Conservation (phyloP, 176 grass and related monocot genomes). For the Rhynchospora pubera region DNA sequence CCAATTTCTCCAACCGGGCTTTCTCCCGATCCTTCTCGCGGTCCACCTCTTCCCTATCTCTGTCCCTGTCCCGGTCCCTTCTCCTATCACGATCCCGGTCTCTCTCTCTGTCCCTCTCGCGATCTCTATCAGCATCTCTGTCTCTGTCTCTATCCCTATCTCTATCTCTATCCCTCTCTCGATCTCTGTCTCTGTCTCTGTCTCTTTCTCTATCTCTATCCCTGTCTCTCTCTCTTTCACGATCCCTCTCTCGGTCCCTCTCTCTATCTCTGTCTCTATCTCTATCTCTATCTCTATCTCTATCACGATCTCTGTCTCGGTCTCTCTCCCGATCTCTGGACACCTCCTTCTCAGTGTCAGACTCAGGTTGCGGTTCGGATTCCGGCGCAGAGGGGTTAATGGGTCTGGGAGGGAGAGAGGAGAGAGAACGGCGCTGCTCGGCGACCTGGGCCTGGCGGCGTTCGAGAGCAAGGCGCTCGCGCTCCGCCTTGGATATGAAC, state of each 20-base stretch:
- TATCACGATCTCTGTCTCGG: constrained; percentile 34
- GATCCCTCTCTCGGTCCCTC: background rate
- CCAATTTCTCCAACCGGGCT: constrained; percentile 60
- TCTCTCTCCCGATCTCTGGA: constrained; percentile 26
- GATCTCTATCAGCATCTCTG: constrained; percentile 24
- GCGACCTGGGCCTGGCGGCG: constrained; percentile 63
- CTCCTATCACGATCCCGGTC: constrained; percentile 21
- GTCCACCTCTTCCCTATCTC: constrained; percentile 44
- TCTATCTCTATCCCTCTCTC: too few relatives aligned
- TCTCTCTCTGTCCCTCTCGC: constrained; percentile 11
- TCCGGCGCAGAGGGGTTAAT: background rate
- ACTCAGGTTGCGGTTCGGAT: constrained; percentile 18
- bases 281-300: background rate
- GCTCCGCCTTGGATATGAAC: constrained; percentile 64
- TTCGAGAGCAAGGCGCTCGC: constrained; percentile 63
- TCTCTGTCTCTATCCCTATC: too few relatives aligned
- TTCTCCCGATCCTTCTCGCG: constrained; percentile 57
- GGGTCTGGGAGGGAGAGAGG: background rate
- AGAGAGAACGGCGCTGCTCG: constrained; percentile 52
- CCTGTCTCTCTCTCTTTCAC: constrained; percentile 32
- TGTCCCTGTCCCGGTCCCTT: constrained; percentile 21
- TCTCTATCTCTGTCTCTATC: too few relatives aligned
- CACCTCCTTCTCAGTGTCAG: constrained; percentile 17
- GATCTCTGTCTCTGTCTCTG: too few relatives aligned
- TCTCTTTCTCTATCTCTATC: constrained; percentile 15